These are phyloP conservation scores for Zychaea mexicana DNA, from an alignment of 371 early-diverging fungal species.

Conservation along the genomic window DNA sequence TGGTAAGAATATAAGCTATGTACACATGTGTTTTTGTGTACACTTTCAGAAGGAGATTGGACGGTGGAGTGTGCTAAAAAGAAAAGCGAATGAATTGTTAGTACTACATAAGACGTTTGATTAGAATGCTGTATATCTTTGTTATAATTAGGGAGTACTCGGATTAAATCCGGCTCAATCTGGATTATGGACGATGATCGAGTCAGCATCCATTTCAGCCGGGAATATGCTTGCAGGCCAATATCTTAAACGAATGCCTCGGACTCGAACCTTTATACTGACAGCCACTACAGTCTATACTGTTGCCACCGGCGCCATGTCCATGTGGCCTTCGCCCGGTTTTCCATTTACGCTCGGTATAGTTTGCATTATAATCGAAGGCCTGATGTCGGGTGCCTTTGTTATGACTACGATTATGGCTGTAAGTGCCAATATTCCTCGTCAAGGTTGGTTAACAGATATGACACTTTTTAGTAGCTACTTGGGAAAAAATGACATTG, in stretches of 20 bases:
- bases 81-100: not conserved
- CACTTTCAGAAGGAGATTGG: too few species aligned
- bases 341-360: not conserved
- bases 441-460: not conserved
- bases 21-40: too few species aligned
- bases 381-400: conserved; percentile 37
- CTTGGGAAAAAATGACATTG: too few species aligned
- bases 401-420: conserved; percentile 40
- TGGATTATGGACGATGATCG: not conserved
- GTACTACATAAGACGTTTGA: too few species aligned
- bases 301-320: not conserved
- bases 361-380: conserved; percentile 32
- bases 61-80: not conserved
- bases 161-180: not conserved
- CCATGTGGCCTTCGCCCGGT: not conserved
- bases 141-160: not conserved
- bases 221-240: not conserved
- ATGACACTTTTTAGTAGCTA: too few species aligned
- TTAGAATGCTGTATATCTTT: too few species aligned
- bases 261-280: not conserved
- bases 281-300: not conserved
- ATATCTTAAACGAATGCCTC: not conserved
- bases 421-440: not conserved
- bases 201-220: not conserved
- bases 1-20: conserved; percentile 19